Conservation (phyloP, 2,329 filamentous ascomycete species). For the Colletotrichum limetticola region DNA sequence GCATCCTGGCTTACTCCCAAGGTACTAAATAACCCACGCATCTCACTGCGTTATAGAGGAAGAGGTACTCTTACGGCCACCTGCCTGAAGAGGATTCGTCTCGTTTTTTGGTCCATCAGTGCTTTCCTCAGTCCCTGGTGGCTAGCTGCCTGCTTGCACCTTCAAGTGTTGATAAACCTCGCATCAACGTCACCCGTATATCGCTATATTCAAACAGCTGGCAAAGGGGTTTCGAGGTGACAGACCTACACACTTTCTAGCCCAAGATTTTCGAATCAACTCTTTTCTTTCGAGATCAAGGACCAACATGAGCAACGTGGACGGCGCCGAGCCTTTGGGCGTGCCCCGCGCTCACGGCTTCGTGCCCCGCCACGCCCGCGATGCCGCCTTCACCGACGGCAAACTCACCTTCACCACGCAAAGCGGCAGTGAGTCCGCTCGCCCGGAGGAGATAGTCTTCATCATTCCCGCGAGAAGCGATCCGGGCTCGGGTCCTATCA, state of each 20-base stretch:
- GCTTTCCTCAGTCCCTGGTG: background rate
- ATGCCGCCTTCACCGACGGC: slow-evolving; percentile 29
- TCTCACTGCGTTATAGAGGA: background rate
- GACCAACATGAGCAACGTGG: background rate
- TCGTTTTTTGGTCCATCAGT: background rate
- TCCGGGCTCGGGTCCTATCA: slow-evolving; percentile 36
- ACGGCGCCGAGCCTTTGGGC: slow-evolving; percentile 12
- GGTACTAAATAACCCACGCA: background rate
- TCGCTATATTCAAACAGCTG: background rate
- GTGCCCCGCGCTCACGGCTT: slow-evolving; percentile 25
- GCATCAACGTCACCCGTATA: background rate
- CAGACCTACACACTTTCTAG: background rate
- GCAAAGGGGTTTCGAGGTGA: background rate
- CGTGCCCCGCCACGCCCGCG: slow-evolving; percentile 23
- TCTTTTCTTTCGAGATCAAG: background rate
- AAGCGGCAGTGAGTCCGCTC: slow-evolving; percentile 24
- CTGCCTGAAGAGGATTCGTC: slow-evolving; percentile 9
- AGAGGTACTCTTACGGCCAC: slow-evolving; percentile 5
- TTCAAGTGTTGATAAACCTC: background rate
- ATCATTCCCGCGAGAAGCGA: slow-evolving; percentile 26
- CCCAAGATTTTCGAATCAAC: background rate
- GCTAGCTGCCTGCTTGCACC: background rate
- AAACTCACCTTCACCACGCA: slow-evolving; percentile 24
- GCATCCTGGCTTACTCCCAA: slow-evolving; percentile 15
- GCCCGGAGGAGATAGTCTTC: slow-evolving; percentile 40